A percentile compares a stretch with the other conserved stretches of the same genome.
These are phyloP conservation scores for Parasitella parasitica DNA, from an alignment of 371 early-diverging fungal genomes.

Conservation along the genomic window DNA sequence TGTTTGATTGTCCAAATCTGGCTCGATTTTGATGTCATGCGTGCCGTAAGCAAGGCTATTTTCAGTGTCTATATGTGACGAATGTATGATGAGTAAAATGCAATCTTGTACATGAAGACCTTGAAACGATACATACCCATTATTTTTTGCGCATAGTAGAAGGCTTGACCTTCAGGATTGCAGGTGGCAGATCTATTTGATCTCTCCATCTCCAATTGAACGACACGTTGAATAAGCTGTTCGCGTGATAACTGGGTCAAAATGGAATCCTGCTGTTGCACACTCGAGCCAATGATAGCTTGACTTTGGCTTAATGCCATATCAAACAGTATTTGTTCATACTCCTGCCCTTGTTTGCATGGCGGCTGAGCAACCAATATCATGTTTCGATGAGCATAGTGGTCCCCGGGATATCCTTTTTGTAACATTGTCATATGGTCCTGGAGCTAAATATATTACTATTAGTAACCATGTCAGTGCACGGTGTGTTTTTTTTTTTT, in stretches of 20 bases:
- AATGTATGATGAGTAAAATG: not conserved
- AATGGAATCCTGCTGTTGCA: not conserved
- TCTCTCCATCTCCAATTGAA: conserved; percentile 40
- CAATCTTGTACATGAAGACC: not conserved
- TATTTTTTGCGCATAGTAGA: not conserved
- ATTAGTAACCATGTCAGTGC: conserved; percentile 13
- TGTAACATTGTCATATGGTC: conserved; percentile 27
- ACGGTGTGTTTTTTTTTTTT: not conserved
- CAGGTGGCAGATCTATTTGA: not conserved
- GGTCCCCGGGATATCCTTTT: conserved; percentile 13
- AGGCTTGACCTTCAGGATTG: not conserved
- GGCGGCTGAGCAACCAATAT: not conserved
- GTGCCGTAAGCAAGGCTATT: not conserved
- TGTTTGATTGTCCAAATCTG: not conserved
- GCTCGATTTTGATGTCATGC: not conserved
- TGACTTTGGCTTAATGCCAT: not conserved
- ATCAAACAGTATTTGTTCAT: not conserved
- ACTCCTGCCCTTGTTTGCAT: not conserved
- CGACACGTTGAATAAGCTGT: conserved; percentile 40
- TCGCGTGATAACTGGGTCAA: conserved; percentile 31
- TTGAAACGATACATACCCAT: not conserved
- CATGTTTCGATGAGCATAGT: not conserved
- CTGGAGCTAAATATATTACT: conserved; percentile 15
- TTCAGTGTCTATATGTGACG: not conserved
- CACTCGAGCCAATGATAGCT: not conserved